Conservation (phyloP, 768 basidiomycete genomes). For the Boletellus sp. region DNA sequence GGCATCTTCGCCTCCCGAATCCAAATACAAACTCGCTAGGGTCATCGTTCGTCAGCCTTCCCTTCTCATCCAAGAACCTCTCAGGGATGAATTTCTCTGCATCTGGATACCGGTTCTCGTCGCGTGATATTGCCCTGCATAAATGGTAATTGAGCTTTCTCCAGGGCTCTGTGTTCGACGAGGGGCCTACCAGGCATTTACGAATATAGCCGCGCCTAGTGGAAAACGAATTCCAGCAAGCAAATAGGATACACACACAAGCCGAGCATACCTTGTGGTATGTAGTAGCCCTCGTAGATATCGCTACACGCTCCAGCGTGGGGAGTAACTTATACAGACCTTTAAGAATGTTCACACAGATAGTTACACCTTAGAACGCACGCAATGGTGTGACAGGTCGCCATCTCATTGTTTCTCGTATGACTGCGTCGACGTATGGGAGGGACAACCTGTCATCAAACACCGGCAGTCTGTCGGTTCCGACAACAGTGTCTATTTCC, state of each 20-base stretch:
- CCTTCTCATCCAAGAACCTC: slow-evolving; percentile 3
- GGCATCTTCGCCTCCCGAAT: slow-evolving; percentile 1
- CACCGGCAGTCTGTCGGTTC: not conserved
- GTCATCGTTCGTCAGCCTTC: not conserved
- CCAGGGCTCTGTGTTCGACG: not conserved
- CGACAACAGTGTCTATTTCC: not conserved
- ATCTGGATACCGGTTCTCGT: slow-evolving; percentile 9
- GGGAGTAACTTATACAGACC: not conserved
- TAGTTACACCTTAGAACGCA: not conserved
- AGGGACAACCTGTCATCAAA: not conserved
- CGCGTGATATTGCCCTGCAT: slow-evolving; percentile 1
- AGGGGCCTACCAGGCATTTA: not conserved
- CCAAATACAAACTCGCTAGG: slow-evolving; percentile 2
- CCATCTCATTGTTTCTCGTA: not conserved
- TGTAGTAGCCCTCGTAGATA: not conserved
- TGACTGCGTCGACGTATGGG: not conserved
- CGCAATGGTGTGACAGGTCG: not conserved
- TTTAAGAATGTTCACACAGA: not conserved
- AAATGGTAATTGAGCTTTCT: not conserved
- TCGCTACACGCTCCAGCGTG: not conserved
- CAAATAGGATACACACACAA: not conserved
- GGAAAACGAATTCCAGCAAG: not conserved
- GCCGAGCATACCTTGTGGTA: not conserved
- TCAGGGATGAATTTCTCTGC: slow-evolving; percentile 9
- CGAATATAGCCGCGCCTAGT: not conserved